Base-by-base conservation (phyloP, 2,329 filamentous ascomycete species). In the Juglanconis juglandina region DNA sequence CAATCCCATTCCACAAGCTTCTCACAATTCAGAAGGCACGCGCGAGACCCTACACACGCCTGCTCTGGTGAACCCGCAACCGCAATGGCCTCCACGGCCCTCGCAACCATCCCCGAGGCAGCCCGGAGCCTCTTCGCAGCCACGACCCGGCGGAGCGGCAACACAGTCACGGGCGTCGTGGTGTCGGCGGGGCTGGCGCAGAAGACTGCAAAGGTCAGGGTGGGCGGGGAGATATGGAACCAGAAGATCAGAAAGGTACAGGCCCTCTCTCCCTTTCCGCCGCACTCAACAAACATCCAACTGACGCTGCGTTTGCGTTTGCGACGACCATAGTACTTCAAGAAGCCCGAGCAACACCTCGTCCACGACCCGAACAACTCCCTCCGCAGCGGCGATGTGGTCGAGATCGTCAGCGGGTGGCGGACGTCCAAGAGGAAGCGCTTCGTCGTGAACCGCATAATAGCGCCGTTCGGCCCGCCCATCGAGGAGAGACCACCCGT, bases 341-440 rank as follows among this genome's bases (percentile, higher is more conserved):
- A 87, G 68, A 77, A 82, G 49, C 83, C 84, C 30, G 79, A 81
- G 65, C 82, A 85, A 66, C 82, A 88, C 71, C 84, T 94, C 35
- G 90, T 93, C 42, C 89, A 92, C 77, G 91, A 95, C 73, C 91
- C 91, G 34, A 85, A 85, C 72, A 84, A 86, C 66, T 92, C 89
- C 33, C 81, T 92, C 42, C 82, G 87, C 60, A 82, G 83, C 54
- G 91, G 91, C 70, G 91, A 95, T 72, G 84, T 94, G 3, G 85
- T 95, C 34, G 81, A 86, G 64, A 90, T 94, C 67, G 79, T 80
- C 7, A 81, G 86, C 5, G 87, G 87, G 59, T 87, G 82, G 81
- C 84, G 85, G 56, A 84, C 83, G 6, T 86, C 84, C 46, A 85
- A 85, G 64, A 77, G 80, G 64, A 91, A 93, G 67, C 84, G 85